phyloP scores from a whole-genome alignment of 2,329 filamentous ascomycete genomes.

The Diplodia intermedia region DNA sequence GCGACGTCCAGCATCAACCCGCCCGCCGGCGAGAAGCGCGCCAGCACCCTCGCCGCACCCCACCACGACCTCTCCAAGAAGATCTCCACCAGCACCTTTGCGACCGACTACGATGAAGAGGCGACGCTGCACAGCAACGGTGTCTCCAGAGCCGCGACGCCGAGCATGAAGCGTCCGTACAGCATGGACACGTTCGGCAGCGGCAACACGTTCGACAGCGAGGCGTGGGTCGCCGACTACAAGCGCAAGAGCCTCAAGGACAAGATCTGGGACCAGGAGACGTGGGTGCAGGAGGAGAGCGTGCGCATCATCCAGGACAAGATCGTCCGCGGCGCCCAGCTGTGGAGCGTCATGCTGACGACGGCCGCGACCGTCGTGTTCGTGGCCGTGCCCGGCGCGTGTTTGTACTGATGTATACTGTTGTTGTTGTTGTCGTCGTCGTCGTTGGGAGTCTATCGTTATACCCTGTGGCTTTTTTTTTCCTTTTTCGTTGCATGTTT shows the following conservation, averaged over 20 bases:
- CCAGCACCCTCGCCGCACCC: not conserved
- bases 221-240: conserved; percentile 77
- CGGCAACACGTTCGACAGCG: conserved; percentile 72
- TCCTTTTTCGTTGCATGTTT: not conserved
- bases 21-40: not conserved
- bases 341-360: conserved; percentile 46
- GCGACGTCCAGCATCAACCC: not conserved
- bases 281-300: conserved; percentile 80
- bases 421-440: too few relatives aligned
- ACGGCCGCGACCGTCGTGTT: conserved; percentile 41
- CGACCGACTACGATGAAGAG: conserved; percentile 43
- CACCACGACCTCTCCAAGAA: not conserved
- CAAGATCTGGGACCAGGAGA: conserved; percentile 77
- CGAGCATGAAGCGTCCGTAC: conserved; percentile 29
- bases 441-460: not conserved
- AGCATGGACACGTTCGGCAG: conserved; percentile 50
- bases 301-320: conserved; percentile 78
- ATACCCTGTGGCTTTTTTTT: not conserved
- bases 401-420: conserved; percentile 27
- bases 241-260: conserved; percentile 71
- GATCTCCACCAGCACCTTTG: conserved; percentile 44
- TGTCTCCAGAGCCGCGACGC: not conserved
- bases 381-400: conserved; percentile 35
- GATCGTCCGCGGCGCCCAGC: conserved; percentile 57
- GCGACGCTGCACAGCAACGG: conserved; percentile 25